Conservation (phyloP, 805 yeast species). For the Metschnikowia shivogae region DNA sequence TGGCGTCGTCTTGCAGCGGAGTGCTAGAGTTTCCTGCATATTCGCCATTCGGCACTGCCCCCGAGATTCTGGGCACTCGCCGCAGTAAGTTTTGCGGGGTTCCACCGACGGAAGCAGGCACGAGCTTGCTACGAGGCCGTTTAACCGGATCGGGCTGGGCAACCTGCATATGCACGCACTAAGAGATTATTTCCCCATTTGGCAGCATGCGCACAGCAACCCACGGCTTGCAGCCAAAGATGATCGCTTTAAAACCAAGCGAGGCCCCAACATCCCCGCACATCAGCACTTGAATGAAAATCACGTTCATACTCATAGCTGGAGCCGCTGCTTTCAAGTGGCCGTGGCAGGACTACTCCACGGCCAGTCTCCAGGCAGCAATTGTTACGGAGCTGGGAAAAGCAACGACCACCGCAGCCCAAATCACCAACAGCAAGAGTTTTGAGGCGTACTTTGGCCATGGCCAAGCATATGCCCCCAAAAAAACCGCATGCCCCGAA, state of each 20-base stretch:
- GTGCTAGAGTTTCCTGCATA: no score
- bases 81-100: no score
- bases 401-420: not conserved
- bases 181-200: not conserved
- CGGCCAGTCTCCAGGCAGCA: constrained; percentile 7
- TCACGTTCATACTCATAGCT: not conserved
- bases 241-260: no score
- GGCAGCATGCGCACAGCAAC: constrained; percentile 1
- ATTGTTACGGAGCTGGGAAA: constrained; percentile 2
- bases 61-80: no score
- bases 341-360: constrained; percentile 21
- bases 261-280: not conserved
- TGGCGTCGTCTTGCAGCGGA: no score
- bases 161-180: not conserved
- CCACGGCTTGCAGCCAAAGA: not conserved
- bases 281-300: not conserved
- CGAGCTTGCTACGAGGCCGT: no score
- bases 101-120: no score
- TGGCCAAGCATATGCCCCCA: constrained; percentile 29
- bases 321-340: constrained; percentile 15
- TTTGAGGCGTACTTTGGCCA: constrained; percentile 6
- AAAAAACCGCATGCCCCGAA: constrained; percentile 28
- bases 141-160: not conserved
- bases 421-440: constrained; percentile 1
- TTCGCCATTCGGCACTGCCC: no score